Base-by-base conservation (phyloP, 2,329 filamentous ascomycete genomes). In the Gyromitra esculenta region DNA sequence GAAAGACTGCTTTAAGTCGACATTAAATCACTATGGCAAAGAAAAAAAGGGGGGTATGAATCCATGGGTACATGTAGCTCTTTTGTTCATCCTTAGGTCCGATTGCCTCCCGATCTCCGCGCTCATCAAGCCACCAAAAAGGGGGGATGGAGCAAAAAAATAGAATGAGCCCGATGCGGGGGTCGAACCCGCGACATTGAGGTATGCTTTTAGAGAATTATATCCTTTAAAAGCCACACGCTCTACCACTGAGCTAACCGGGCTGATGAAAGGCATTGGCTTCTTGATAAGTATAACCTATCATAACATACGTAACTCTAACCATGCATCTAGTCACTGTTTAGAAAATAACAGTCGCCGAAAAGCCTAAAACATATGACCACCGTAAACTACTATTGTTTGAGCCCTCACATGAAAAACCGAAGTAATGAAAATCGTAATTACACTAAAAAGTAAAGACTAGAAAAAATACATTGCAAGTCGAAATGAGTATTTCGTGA, bases 231-330 rank as follows among this genome's bases (percentile, higher is more conserved):
- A 77, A 77, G 74, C 74, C 74, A 77, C 75, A 77, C 71, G 75
- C 75, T 77, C 74, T 77, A 77, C 74, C 74, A 77, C 74, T 77
- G 74, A 77, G 75, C 75, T 75, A 77, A 77, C 75, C 75, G 72
- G 75, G 75, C 75, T 54, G 41, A 41, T 45, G 35, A 35, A 60
- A 39, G 31, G 15, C 7, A 54, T 13, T 1, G 4, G 13, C 21
- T 35, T 64, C 52, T 37, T 41, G 18, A 37, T 15, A 13, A 25
- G n/a, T 48, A 73, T 66, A 25, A 48, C 7, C 7, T 9, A 45
- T 31, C 43, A 7, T 25, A 48, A n/a, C 9, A 7, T 35, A 59
- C 13, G 35, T 70, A 71, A 69, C n/a, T 66, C 41, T 72, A 62
- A 59, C 48, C 35, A 68, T 57, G 11, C 21, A 63, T 21, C 21